Conservation (phyloP, 2,329 filamentous ascomycete genomes). For the Fusarium sp. region DNA sequence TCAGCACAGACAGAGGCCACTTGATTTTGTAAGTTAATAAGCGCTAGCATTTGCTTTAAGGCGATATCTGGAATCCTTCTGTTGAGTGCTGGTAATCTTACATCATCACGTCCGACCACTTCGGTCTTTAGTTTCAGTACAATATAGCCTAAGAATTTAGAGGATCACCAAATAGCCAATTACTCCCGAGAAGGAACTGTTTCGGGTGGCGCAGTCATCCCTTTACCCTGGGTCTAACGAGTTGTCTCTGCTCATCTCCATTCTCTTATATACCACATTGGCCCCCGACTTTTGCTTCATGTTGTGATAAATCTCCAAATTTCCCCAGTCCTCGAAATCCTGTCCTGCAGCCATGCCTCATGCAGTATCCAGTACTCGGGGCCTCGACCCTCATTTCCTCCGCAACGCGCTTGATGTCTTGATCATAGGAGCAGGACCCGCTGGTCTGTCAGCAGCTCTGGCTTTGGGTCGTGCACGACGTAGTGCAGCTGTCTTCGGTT, state of each 20-base stretch:
- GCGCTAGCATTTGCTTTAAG: background rate
- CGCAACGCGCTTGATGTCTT: constrained; percentile 12
- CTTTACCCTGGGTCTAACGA: too few species aligned
- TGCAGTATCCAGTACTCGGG: fast-evolving
- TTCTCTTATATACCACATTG: background rate
- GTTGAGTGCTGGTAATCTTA: background rate
- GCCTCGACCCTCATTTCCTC: constrained; percentile 1
- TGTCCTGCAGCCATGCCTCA: background rate
- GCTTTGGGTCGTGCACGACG: background rate
- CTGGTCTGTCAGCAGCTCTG: background rate
- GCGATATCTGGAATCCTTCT: background rate
- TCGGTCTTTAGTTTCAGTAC: fast-evolving
- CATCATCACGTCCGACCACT: background rate
- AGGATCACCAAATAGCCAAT: background rate
- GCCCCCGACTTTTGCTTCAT: background rate
- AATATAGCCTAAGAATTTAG: background rate
- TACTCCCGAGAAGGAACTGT: background rate
- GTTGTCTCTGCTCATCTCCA: background rate
- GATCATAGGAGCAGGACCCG: background rate
- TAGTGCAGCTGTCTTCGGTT: background rate
- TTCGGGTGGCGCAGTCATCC: background rate
- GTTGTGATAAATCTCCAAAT: background rate
- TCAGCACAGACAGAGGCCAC: background rate
- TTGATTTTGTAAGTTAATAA: background rate
- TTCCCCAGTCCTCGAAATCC: fast-evolving